Evolutionary conservation across 2,329 filamentous ascomycete species (phyloP).

Genomic region (Apiospora saccharicola): DNA sequence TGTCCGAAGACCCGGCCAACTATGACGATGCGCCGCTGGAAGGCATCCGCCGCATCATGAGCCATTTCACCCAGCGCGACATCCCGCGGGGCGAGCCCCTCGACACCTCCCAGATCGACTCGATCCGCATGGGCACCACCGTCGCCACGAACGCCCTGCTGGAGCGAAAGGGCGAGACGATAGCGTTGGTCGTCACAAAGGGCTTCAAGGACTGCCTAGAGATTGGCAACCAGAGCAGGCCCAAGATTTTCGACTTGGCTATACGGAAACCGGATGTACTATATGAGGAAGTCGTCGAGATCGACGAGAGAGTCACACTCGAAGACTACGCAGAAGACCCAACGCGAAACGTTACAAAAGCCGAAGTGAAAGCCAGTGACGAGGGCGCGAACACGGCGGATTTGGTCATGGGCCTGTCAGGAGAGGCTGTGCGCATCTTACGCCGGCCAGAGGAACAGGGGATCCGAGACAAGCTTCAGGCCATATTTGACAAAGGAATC

Average conservation of each 20-base stretch:
- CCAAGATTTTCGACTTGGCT: conserved; percentile 89
- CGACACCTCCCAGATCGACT: conserved; percentile 85
- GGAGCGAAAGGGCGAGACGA: conserved; percentile 88
- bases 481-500: conserved; percentile 74
- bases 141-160: conserved; percentile 92
- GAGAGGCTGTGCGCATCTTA: conserved; percentile 77
- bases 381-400: conserved; percentile 56
- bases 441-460: conserved; percentile 63
- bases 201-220: conserved; percentile 88
- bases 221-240: conserved; percentile 90
- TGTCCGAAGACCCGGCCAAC: conserved; percentile 89
- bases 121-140: conserved; percentile 95
- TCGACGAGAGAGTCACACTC: conserved; percentile 88
- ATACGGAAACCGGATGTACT: conserved; percentile 88
- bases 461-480: conserved; percentile 68
- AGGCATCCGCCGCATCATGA: conserved; percentile 86
- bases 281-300: conserved; percentile 85
- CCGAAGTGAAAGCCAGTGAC: conserved; percentile 60
- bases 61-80: conserved; percentile 75
- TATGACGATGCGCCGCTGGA: conserved; percentile 92
- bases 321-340: conserved; percentile 95
- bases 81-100: conserved; percentile 82
- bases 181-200: conserved; percentile 85
- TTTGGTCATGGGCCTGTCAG: conserved; percentile 74
- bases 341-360: conserved; percentile 61